A percentile compares a stretch with the other conserved stretches of the same genome.
Evolutionary conservation across 2,329 filamentous ascomycete species (phyloP).

Genomic region (Penicillium hesseltinei): DNA sequence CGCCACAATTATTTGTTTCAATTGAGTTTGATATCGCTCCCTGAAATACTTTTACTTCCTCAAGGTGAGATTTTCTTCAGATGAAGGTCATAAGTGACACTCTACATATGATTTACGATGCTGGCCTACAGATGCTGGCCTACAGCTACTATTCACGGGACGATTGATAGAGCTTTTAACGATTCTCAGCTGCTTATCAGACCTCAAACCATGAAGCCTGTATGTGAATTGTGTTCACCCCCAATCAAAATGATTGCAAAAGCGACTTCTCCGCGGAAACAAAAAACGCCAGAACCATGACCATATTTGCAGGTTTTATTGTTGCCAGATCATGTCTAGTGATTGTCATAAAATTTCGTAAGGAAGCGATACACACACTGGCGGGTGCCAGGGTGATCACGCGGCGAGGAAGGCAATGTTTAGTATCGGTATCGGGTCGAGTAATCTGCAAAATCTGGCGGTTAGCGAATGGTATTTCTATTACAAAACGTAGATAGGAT

Average conservation of each 20-base stretch:
- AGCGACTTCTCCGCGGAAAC: background rate
- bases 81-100: background rate
- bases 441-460: constrained; percentile 47
- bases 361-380: constrained; percentile 4
- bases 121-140: background rate
- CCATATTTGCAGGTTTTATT: constrained; percentile 3
- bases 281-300: constrained; percentile 7
- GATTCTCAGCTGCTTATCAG: background rate
- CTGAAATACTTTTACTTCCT: background rate
- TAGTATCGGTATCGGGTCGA: constrained; percentile 69
- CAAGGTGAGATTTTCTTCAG: background rate
- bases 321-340: constrained; percentile 5
- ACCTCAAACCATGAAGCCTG: background rate
- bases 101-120: background rate
- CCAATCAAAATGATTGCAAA: background rate
- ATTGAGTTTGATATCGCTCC: background rate
- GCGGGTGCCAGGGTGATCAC: constrained; percentile 1
- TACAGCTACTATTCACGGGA: background rate
- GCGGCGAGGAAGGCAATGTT: background rate
- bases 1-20: background rate
- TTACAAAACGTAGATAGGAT: constrained; percentile 4
- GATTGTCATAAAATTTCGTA: constrained; percentile 21
- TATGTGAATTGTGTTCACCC: background rate
- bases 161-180: background rate
- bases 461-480: constrained; percentile 1